Conservation (phyloP, 2,329 filamentous ascomycete species). For the Xylogone sp. region DNA sequence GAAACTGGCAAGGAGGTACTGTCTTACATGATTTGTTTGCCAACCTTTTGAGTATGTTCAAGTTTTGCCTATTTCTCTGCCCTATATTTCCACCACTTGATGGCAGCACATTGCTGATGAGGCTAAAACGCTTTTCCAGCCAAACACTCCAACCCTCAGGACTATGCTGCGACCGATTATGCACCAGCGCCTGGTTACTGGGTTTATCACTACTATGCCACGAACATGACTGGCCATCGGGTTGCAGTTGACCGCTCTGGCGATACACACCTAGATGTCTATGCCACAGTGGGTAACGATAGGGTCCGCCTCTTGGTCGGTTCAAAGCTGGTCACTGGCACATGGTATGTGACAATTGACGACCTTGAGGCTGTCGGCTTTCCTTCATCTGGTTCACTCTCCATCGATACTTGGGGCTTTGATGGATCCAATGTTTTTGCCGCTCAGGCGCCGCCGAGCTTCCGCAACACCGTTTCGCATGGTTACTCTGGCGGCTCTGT, state of each 20-base stretch:
- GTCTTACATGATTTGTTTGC: conserved; percentile 41
- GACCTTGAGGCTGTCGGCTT: conserved; percentile 14
- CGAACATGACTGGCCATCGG: conserved; percentile 38
- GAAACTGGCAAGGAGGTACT: conserved; percentile 39
- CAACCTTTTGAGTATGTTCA: conserved; percentile 20
- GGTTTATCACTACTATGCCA: conserved; percentile 44
- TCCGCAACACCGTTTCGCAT: conserved; percentile 28
- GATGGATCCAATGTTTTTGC: conserved; percentile 8
- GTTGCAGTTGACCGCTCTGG: conserved; percentile 31
- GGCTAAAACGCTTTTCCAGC: conserved; percentile 23
- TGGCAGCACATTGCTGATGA: too few species aligned
- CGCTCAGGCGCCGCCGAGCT: conserved; percentile 23
- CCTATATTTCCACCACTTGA: too few species aligned
- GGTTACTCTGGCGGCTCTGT: conserved; percentile 31
- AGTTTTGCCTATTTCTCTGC: too few species aligned
- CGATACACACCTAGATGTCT: conserved; percentile 16
- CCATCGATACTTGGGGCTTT: conserved; percentile 26
- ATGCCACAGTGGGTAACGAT: conserved; percentile 14
- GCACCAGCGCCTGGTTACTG: conserved; percentile 39
- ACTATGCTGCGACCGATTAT: conserved; percentile 29
- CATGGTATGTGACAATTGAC: conserved; percentile 20
- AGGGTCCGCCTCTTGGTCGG: conserved; percentile 17
- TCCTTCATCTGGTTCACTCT: conserved; percentile 13
- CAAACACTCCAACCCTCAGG: conserved; percentile 18
- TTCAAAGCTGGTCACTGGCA: conserved; percentile 13